Percentiles rank a stretch among this genome's conserved stretches.
phyloP scores from a whole-genome alignment of 2,329 filamentous ascomycete species.

The Sclerotinia subarctica region DNA sequence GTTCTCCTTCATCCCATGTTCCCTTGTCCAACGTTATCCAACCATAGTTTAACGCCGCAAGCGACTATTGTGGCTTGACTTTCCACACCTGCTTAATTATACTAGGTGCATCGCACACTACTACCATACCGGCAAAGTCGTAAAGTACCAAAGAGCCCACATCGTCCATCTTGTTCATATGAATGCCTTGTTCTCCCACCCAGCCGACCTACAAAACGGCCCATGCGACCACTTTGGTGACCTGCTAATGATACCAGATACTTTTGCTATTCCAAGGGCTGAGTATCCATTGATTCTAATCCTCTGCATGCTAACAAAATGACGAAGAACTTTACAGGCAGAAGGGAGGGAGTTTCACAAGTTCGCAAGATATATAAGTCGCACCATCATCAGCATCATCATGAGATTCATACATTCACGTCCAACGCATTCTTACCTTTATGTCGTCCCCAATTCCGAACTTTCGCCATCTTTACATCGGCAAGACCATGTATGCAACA shows the following conservation, averaged over 20 bases:
- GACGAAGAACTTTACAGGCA: slow-evolving; percentile 28
- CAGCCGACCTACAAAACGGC: slow-evolving; percentile 30
- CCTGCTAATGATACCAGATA: slow-evolving; percentile 24
- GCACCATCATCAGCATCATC: slow-evolving; percentile 29
- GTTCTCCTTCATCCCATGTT: not conserved
- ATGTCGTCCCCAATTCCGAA: slow-evolving; percentile 36
- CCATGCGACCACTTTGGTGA: slow-evolving; percentile 25
- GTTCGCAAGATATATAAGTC: slow-evolving; percentile 31
- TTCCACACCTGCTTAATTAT: not conserved
- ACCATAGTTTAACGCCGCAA: slow-evolving; percentile 17
- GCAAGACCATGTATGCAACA: slow-evolving; percentile 33
- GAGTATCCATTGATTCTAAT: slow-evolving; percentile 28
- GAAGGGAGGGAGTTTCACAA: slow-evolving; percentile 24
- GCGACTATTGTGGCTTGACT: slow-evolving; percentile 16
- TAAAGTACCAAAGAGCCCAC: not conserved
- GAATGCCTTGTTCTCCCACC: slow-evolving; percentile 23
- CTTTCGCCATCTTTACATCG: slow-evolving; percentile 36
- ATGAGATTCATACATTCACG: slow-evolving; percentile 26
- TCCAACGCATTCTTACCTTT: slow-evolving; percentile 24
- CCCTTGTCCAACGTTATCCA: not conserved
- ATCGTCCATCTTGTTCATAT: slow-evolving; percentile 13
- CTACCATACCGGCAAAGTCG: slow-evolving; percentile 1
- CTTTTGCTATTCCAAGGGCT: slow-evolving; percentile 30
- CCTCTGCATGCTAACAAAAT: slow-evolving; percentile 27
- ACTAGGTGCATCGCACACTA: slow-evolving; percentile 5